Base-by-base conservation (phyloP, 2,329 filamentous ascomycete species). In the Hortaea werneckii region DNA sequence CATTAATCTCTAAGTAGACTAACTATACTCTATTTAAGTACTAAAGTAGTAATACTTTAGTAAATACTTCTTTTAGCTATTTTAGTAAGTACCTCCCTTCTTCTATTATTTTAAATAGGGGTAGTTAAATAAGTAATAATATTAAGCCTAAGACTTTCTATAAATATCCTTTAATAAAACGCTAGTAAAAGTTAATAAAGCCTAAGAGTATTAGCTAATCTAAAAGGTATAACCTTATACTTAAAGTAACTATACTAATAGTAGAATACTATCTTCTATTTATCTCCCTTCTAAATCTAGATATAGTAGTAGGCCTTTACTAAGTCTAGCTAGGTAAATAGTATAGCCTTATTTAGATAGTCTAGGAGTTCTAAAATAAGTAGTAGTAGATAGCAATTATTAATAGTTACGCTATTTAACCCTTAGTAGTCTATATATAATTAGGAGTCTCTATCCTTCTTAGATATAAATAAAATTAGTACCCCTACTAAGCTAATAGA, bases 371-470 rank as follows among this genome's bases (percentile, higher is more conserved):
- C 45, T 38, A 44, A 20, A 34, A 61, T 60, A 28, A 54, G 41
- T 1, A 42, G 53, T 48, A 64, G 39, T 2, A 40, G 49, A 40
- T 60, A 58, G 13, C 48, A 29, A 49, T 61, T 57, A 43, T 62
- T 61, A 12, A 54, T 48, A 3, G 45, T 63, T 8, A 57, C 53
- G 7, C 50, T 47, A 46, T 62, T 64, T 30, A 61, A 29, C n/a
- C 29, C 34, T 38, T 47, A 32, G 40, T 60, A 63, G 46, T 62
- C 44, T 9, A 60, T 40, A 39, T 48, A 56, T 40, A 58, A 43
- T 13, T 40, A 20, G 42, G 56, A 37, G 8, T 37, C 48, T 29
- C 46, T 40, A 44, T 56, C 44, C 13, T 53, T 54, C 41, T 61
- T 61, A 28, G 37, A 47, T 38, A 59, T 38, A 46, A 58, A 58